Evolutionary conservation across 768 basidiomycete species (phyloP).

Genomic region (Suillus paluster): DNA sequence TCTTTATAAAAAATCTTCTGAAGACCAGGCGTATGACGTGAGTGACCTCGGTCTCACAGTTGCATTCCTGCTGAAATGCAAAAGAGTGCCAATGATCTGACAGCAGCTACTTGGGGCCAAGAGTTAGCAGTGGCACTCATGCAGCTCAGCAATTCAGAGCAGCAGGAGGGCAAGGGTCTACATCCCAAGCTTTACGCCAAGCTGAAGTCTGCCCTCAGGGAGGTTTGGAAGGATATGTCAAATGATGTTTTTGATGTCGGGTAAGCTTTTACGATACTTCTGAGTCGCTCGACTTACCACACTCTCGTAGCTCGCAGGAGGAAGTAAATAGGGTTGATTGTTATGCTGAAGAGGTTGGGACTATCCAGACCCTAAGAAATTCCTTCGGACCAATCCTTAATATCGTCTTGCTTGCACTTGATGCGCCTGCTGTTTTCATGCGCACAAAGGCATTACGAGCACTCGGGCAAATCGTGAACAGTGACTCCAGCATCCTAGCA

Average conservation of each 20-base stretch:
- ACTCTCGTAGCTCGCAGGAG: constrained; percentile 61
- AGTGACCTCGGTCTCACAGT: constrained; percentile 24
- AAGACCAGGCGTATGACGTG: constrained; percentile 84
- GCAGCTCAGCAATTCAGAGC: constrained; percentile 53
- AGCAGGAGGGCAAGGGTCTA: constrained; percentile 37
- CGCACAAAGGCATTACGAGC: constrained; percentile 93
- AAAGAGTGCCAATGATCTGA: constrained; percentile 85
- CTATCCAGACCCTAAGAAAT: constrained; percentile 71
- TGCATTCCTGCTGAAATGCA: constrained; percentile 11
- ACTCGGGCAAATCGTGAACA: constrained; percentile 86
- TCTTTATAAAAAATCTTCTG: constrained; percentile 69
- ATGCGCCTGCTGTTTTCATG: constrained; percentile 88
- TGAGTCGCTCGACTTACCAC: neutral
- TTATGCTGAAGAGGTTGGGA: constrained; percentile 76
- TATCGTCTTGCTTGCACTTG: constrained; percentile 77
- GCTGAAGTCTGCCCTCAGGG: constrained; percentile 66
- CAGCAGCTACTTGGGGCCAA: constrained; percentile 78
- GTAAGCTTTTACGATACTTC: constrained; percentile 45
- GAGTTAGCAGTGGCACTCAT: constrained; percentile 77
- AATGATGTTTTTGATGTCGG: constrained; percentile 83
- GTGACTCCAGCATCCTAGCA: constrained; percentile 82
- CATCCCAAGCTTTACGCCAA: constrained; percentile 51
- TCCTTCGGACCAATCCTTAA: constrained; percentile 87
- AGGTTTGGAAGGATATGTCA: constrained; percentile 72
- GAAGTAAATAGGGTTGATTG: constrained; percentile 71